Evolutionary conservation across 257 asterid species (phyloP), one percentile per base, ranked within the genome.

Genomic region (Petrea volubilis): DNA sequence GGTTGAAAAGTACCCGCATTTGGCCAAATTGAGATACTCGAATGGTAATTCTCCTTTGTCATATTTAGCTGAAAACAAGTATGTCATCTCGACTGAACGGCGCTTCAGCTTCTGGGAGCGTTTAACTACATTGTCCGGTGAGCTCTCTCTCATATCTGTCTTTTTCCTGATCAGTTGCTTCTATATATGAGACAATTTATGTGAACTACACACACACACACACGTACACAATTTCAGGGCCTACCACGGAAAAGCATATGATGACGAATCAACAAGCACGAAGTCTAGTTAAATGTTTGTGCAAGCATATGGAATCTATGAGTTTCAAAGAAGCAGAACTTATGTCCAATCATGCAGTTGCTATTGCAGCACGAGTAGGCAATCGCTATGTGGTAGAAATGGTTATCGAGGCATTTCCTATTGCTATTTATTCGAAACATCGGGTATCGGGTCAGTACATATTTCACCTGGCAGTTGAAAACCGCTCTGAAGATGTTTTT

Each of bases 331-430:
- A 25, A 17, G 75, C 66, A 21, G 3, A 15, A 23, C 11, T 5
- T 1, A 46, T 50, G 6, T 41, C 5, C 0, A 9, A 3, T 0
- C 18, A 56, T 12, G 72, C 56, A 12, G 31, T 75, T 4, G 3
- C 43, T 12, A 10, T 12, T 3, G 80, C 72, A 23, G 75, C 76
- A 61, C 25, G 4, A 12, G 11, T 47, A 52, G 80, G 67, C 14
- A 24, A 34, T 28, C 60, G 33, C 5, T 55, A 60, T 23, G 62
- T 75, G 15, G 70, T 75, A 14, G 64, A 63, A 23, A 49, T 27
- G 49, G 33, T 59, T 15, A 20, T 59, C 6, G 28, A 36, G 49
- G n/a, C 49, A 17, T 75, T 52, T 17, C 80, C 75, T 0, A 13
- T 1, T 31, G 61, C 64, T 34, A 18, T 67, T n/a, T n/a, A n/a